Evolutionary conservation across 2,329 filamentous ascomycete genomes (phyloP).

Genomic region (Gyromitra esculenta): DNA sequence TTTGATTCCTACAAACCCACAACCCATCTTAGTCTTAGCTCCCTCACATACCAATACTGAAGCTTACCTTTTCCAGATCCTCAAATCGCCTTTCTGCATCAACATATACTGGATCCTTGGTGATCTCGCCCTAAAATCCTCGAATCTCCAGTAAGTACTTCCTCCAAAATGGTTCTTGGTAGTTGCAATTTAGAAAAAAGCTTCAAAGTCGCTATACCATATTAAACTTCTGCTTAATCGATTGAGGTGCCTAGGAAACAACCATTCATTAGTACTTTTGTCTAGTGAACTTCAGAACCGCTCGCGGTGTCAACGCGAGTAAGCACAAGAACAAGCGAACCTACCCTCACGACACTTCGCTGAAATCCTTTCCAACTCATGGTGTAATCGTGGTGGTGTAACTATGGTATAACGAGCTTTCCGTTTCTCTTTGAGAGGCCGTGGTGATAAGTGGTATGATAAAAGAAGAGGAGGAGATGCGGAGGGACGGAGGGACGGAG

Average conservation of each 20-base stretch:
- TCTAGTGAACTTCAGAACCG: slow-evolving; percentile 57
- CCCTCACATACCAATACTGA: slow-evolving; percentile 21
- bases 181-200: neutral
- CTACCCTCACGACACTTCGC: slow-evolving; percentile 86
- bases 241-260: slow-evolving; percentile 78
- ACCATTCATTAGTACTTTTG: slow-evolving; percentile 45
- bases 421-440: slow-evolving; percentile 14
- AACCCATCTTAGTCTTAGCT: slow-evolving; percentile 41
- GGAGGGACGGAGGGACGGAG: slow-evolving; percentile 17
- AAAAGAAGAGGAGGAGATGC: slow-evolving; percentile 23
- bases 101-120: slow-evolving; percentile 92
- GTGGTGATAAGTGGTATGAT: slow-evolving; percentile 35
- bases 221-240: slow-evolving; percentile 90
- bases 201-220: slow-evolving; percentile 64
- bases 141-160: slow-evolving; percentile 22
- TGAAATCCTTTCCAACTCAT: slow-evolving; percentile 99
- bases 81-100: slow-evolving; percentile 94
- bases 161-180: neutral
- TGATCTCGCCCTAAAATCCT: slow-evolving; percentile 76
- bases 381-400: slow-evolving; percentile 51
- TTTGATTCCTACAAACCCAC: slow-evolving; percentile 76
- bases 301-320: slow-evolving; percentile 12
- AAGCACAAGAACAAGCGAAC: slow-evolving; percentile 59
- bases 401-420: slow-evolving; percentile 15
- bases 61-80: slow-evolving; percentile 76